A percentile compares a stretch with the other conserved stretches of the same genome.
phyloP scores from a whole-genome alignment of 345 rosid genomes.

The Brassica cretica region DNA sequence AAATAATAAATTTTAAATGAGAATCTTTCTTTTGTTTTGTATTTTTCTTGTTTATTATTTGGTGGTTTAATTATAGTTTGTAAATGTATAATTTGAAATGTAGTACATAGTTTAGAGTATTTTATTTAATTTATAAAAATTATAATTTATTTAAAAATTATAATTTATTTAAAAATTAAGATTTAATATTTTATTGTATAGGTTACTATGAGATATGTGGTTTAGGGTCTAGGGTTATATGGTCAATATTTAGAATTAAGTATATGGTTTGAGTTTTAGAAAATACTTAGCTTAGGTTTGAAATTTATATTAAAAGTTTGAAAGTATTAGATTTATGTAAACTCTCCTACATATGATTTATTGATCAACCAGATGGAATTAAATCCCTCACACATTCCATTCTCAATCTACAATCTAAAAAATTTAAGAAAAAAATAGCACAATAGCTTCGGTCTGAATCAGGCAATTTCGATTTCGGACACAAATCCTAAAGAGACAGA shows the following conservation, averaged over 20 bases:
- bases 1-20: not conserved
- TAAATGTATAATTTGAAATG: not conserved
- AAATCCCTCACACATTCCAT: not conserved
- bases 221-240: not conserved
- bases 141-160: no score
- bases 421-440: not conserved
- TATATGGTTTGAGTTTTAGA: not conserved
- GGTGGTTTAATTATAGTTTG: not conserved
- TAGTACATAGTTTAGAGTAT: not conserved
- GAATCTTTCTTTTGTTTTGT: not conserved
- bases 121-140: no score
- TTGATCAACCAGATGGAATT: not conserved
- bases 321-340: no score
- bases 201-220: no score
- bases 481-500: not conserved
- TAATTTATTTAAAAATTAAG: no score
- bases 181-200: no score
- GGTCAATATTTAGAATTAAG: not conserved
- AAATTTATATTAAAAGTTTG: no score
- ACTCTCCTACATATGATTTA: constrained; percentile 1
- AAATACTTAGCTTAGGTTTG: not conserved
- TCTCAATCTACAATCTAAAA: constrained; percentile 14
- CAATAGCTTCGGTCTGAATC: constrained; percentile 6
- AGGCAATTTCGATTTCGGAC: constrained; percentile 7
- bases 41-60: not conserved